Evolutionary conservation across 768 basidiomycete species (phyloP).

Genomic region (Infundibulicybe gibba): DNA sequence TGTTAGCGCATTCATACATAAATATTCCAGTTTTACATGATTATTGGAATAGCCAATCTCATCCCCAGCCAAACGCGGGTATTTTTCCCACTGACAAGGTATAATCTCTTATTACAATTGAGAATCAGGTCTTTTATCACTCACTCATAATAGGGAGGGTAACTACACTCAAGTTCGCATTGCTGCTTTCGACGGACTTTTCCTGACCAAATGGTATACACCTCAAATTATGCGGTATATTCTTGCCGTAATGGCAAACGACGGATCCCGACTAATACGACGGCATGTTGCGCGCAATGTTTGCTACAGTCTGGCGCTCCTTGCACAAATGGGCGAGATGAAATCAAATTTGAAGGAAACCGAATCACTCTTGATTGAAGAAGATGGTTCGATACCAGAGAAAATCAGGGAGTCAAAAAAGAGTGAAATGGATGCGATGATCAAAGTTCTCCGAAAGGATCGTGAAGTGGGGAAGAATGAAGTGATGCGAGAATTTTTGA

Average conservation of each 20-base stretch:
- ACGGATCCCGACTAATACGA: constrained; percentile 77
- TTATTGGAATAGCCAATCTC: constrained; percentile 72
- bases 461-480: constrained; percentile 81
- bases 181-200: constrained; percentile 91
- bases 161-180: constrained; percentile 91
- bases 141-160: constrained; percentile 65
- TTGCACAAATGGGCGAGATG: constrained; percentile 91
- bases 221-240: constrained; percentile 85
- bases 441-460: constrained; percentile 86
- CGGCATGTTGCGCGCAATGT: constrained; percentile 85
- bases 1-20: constrained; percentile 1
- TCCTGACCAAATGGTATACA: constrained; percentile 86
- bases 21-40: constrained; percentile 65
- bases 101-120: background rate
- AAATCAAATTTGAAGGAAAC: constrained; percentile 69
- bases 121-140: background rate
- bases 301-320: constrained; percentile 81
- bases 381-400: constrained; percentile 72
- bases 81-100: constrained; percentile 91
- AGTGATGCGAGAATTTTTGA: constrained; percentile 71
- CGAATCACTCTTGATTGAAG: constrained; percentile 80
- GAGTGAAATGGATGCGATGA: constrained; percentile 79
- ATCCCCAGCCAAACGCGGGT: constrained; percentile 72
- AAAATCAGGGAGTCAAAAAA: constrained; percentile 74
- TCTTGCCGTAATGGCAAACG: constrained; percentile 80